These are phyloP conservation scores for Calonectria pteridis DNA, from an alignment of 2,329 filamentous ascomycete genomes.

Conservation along the genomic window DNA sequence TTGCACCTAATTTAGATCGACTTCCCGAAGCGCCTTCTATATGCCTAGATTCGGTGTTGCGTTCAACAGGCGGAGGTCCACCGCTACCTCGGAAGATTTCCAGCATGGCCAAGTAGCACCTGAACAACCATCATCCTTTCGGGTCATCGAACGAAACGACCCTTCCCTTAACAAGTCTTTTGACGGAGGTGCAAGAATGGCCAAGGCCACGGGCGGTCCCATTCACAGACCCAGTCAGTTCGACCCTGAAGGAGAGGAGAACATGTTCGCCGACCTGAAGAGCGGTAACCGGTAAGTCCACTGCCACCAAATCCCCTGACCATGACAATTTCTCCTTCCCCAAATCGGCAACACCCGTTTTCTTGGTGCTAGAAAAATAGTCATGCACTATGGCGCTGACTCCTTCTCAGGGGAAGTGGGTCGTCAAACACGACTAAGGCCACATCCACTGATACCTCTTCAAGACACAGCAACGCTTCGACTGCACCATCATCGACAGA, in stretches of 20 bases:
- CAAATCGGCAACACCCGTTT: conserved; percentile 35
- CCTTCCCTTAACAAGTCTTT: conserved; percentile 60
- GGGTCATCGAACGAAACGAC: conserved; percentile 68
- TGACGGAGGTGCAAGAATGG: conserved; percentile 61
- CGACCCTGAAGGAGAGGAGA: conserved; percentile 64
- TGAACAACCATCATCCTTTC: conserved; percentile 68
- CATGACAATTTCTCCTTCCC: conserved; percentile 32
- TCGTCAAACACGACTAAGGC: conserved; percentile 73
- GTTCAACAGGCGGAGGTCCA: conserved; percentile 71
- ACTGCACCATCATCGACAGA: conserved; percentile 71
- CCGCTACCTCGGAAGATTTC: conserved; percentile 66
- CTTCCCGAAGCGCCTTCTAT: conserved; percentile 48
- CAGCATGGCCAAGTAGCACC: conserved; percentile 62
- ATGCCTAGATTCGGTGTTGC: conserved; percentile 74
- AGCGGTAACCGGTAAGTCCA: conserved; percentile 65
- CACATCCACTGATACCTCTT: conserved; percentile 70
- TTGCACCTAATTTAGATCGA: conserved; percentile 39
- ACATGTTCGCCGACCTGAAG: conserved; percentile 70
- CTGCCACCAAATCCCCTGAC: conserved; percentile 15
- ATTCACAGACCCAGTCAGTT: conserved; percentile 54
- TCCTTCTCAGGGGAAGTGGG: conserved; percentile 66
- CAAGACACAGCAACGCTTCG: conserved; percentile 72
- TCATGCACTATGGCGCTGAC: conserved; percentile 51
- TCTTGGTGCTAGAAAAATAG: conserved; percentile 40
- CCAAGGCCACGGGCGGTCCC: conserved; percentile 50